Evolutionary conservation across 2,329 filamentous ascomycete species (phyloP), one percentile per base, ranked within the genome.

Genomic region (Sclerotinia subarctica): DNA sequence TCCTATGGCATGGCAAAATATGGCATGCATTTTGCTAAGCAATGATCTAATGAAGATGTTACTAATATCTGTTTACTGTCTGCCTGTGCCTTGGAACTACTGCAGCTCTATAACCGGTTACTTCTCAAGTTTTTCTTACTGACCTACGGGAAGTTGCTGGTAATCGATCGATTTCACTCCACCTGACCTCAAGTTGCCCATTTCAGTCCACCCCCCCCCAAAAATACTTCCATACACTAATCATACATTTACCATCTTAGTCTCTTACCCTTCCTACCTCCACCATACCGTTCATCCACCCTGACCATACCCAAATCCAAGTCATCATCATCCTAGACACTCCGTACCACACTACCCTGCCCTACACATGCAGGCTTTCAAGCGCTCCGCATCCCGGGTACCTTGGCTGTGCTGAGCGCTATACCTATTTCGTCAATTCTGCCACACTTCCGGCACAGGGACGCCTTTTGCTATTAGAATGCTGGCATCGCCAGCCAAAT

Each of bases 381-480:
- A 67, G 57, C 57, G 65, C 63, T 65, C 66, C 68, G 47, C 69
- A 54, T 63, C 65, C 67, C 69, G 59, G 65, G 54, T 62, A 62
- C 66, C 68, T 69, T 70, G 66, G 69, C 71, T 70, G 66, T 68
- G 68, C 65, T 67, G 63, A 64, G 54, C 54, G 58, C 46, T 69
- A 64, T 57, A 52, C 64, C 59, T 63, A 19, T 58, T 67, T 66
- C 46, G 49, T 71, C 66, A 29, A 65, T 68, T 68, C 59, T 64
- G 66, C 66, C 66, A 64, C n/a, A 57, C 51, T 65, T 44, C 58
- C 59, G 59, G 51, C 60, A 57, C 47, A 64, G 66, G 66, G 21
- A 54, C 66, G 68, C 62, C 59, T 60, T 68, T 75, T 69, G 68
- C 69, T 75, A 72, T 74, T 75, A 76, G 74, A 73, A 73, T 60